A percentile compares a stretch with the other conserved stretches of the same genome.
These are phyloP conservation scores for Lepidium aucheri DNA, from an alignment of 345 rosid genomes.

Conservation along the genomic window DNA sequence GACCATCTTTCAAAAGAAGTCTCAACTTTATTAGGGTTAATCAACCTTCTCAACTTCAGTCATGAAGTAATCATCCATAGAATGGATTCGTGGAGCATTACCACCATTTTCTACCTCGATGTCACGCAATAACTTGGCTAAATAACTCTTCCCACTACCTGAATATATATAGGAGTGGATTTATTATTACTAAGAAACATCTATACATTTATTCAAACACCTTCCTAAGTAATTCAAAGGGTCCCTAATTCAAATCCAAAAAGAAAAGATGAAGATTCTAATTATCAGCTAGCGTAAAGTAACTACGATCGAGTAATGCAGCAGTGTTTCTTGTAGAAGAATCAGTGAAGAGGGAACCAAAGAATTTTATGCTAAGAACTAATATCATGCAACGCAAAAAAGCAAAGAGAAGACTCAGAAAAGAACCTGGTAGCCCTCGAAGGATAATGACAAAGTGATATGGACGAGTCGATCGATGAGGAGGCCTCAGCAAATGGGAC, in stretches of 20 bases:
- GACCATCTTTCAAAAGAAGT: background rate
- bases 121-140: slow-evolving; percentile 86
- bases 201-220: background rate
- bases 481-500: slow-evolving; percentile 57
- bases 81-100: slow-evolving; percentile 84
- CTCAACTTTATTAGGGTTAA: background rate
- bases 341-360: background rate
- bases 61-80: slow-evolving; percentile 98
- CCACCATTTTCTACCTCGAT: slow-evolving; percentile 87
- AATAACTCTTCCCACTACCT: slow-evolving; percentile 98
- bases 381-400: background rate
- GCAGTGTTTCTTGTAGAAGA: background rate
- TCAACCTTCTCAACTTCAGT: slow-evolving; percentile 92
- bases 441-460: slow-evolving; percentile 82
- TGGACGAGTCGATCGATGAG: slow-evolving; percentile 63
- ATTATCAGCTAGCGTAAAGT: background rate
- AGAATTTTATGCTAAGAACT: background rate
- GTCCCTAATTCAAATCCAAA: too few species aligned
- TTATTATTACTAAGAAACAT: background rate
- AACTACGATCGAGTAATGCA: background rate
- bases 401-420: background rate
- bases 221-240: background rate
- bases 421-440: slow-evolving; percentile 83
- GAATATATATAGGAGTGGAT: background rate
- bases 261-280: background rate